phyloP scores from a whole-genome alignment of 75 land plant genomes.

The Chamaecyparis obtusa region DNA sequence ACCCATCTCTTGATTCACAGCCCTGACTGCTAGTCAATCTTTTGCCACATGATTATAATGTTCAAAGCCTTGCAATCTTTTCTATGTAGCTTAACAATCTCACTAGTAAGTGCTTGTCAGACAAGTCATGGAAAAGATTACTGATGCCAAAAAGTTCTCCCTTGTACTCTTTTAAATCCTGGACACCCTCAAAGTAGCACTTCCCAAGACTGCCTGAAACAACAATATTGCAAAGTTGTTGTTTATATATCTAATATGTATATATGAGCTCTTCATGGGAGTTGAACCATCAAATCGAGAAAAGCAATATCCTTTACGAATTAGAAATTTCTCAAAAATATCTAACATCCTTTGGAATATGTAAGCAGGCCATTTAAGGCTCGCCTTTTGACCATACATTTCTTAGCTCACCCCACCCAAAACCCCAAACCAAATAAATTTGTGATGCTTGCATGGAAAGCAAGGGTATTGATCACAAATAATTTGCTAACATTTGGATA shows the following conservation, averaged over 20 bases:
- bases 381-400: no score
- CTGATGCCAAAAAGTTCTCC: constrained; percentile 96
- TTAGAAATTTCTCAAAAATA: constrained; percentile 86
- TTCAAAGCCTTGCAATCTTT: constrained; percentile 6
- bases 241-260: constrained; percentile 87
- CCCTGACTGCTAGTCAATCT: constrained; percentile 17
- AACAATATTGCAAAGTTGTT: constrained; percentile 92
- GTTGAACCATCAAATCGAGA: constrained; percentile 95
- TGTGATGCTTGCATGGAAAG: no score
- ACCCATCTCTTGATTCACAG: constrained; percentile 10
- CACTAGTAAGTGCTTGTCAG: constrained; percentile 87
- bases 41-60: constrained; percentile 5
- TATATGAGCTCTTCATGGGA: constrained; percentile 92
- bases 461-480: no score
- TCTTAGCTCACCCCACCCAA: no score
- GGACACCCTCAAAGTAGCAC: constrained; percentile 97
- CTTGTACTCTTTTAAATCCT: constrained; percentile 88
- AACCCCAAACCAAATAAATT: no score
- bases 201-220: constrained; percentile 92
- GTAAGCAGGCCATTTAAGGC: no score
- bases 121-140: constrained; percentile 85
- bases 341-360: constrained; percentile 99
- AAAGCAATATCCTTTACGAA: constrained; percentile 86
- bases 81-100: constrained; percentile 78
- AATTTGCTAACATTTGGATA: no score